Percentiles rank a stretch among this genome's conserved stretches.
phyloP scores from a whole-genome alignment of 2,329 filamentous ascomycete genomes.

The Diplodia seriata region DNA sequence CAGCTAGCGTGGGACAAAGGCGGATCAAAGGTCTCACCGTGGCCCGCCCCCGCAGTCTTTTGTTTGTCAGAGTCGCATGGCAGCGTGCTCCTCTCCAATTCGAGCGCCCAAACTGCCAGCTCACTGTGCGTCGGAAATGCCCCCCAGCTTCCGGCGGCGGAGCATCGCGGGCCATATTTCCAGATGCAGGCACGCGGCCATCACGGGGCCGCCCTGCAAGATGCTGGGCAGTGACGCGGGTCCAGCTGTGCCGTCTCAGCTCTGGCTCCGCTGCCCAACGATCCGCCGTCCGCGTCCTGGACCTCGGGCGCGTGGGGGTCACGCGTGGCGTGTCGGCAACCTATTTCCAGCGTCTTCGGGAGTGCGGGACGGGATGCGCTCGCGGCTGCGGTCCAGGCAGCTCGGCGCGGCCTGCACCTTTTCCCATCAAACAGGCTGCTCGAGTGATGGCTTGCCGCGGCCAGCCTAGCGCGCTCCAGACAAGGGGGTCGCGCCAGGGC shows the following conservation, averaged over 20 bases:
- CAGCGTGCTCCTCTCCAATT: background rate
- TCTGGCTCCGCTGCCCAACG: constrained; percentile 23
- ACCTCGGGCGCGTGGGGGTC: constrained; percentile 25
- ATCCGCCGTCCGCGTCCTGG: constrained; percentile 2
- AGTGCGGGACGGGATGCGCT: constrained; percentile 12
- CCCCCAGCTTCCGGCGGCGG: constrained; percentile 3
- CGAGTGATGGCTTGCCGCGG: constrained; percentile 11
- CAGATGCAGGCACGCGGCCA: constrained; percentile 12
- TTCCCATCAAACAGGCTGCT: background rate
- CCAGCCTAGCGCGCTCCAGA: constrained; percentile 13
- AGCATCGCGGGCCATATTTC: constrained; percentile 17
- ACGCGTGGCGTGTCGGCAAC: constrained; percentile 25
- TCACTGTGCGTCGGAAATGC: constrained; percentile 25
- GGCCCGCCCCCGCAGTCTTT: constrained; percentile 29
- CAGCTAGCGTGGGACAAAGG: constrained; percentile 39
- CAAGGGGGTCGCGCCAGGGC: constrained; percentile 1
- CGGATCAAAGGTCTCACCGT: constrained; percentile 37
- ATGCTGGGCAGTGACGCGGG: constrained; percentile 19
- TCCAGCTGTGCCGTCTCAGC: background rate
- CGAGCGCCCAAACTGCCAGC: background rate
- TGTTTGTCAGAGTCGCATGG: constrained; percentile 29
- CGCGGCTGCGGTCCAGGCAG: constrained; percentile 13
- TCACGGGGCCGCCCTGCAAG: constrained; percentile 12
- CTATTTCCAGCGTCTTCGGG: constrained; percentile 19
- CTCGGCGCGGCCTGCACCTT: constrained; percentile 17